Conservation (phyloP, 768 basidiomycete genomes). For the Phanerodontia chrysosporium region DNA sequence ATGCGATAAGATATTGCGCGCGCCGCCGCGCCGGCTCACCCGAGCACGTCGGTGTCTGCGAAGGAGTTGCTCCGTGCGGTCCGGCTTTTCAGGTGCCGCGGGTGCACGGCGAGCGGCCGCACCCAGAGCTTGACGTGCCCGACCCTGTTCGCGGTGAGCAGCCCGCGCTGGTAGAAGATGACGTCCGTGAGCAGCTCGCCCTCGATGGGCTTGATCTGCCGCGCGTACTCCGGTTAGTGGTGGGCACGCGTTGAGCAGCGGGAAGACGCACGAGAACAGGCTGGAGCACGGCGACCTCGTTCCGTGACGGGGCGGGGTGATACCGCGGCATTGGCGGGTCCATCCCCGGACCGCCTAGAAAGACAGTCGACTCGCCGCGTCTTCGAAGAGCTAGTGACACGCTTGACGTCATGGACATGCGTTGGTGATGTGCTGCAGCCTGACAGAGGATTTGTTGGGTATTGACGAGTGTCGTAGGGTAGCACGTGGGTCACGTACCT, state of each 20-base stretch:
- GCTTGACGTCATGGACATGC: slow-evolving; percentile 74
- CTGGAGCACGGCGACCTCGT: slow-evolving; percentile 86
- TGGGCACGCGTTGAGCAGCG: not conserved
- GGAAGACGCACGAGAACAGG: slow-evolving; percentile 69
- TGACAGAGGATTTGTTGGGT: not conserved
- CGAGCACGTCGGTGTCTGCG: slow-evolving; percentile 3
- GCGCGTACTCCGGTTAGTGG: not conserved
- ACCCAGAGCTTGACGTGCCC: slow-evolving; percentile 86
- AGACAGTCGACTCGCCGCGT: slow-evolving; percentile 43
- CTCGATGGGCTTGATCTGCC: slow-evolving; percentile 77
- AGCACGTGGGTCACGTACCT: slow-evolving; percentile 32
- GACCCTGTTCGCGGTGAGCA: slow-evolving; percentile 74
- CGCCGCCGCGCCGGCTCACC: not conserved
- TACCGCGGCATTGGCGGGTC: slow-evolving; percentile 52
- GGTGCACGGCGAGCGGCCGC: slow-evolving; percentile 53
- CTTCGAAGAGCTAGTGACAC: slow-evolving; percentile 69
- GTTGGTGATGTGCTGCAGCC: slow-evolving; percentile 51
- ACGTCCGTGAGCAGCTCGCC: slow-evolving; percentile 72
- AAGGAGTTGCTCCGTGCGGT: slow-evolving; percentile 13
- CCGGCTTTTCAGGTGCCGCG: slow-evolving; percentile 23
- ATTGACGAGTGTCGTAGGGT: not conserved
- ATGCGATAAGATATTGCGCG: not conserved
- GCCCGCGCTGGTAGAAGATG: slow-evolving; percentile 70
- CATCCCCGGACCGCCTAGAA: slow-evolving; percentile 39
- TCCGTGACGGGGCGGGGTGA: slow-evolving; percentile 87